Conservation (phyloP, 1,284 basidiomycete genomes). For the Pholiota adiposa region DNA sequence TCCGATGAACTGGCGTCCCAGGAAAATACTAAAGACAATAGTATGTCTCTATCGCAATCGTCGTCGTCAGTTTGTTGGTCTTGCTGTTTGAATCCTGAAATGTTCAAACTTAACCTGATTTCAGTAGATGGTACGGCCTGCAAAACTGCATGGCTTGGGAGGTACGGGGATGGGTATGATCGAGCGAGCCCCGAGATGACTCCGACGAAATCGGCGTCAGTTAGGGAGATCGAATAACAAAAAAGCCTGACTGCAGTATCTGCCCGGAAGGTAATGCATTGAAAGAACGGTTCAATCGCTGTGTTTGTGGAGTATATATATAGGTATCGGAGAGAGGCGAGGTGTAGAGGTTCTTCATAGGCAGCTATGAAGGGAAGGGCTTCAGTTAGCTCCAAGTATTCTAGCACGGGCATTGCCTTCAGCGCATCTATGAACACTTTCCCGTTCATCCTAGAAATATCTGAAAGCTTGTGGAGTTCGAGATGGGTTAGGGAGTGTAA, state of each 20-base stretch:
- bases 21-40: not conserved
- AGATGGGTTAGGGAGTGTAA: slow-evolving; percentile 29
- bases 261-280: not conserved
- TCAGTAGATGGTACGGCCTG: too few relatives aligned
- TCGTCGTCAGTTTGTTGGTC: too few relatives aligned
- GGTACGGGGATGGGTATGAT: not conserved
- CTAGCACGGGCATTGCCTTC: slow-evolving; percentile 6
- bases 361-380: not conserved
- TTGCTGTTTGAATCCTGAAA: too few relatives aligned
- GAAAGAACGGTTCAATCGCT: not conserved
- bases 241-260: not conserved
- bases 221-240: not conserved
- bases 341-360: not conserved
- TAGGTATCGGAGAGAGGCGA: not conserved
- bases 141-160: not conserved
- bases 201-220: not conserved
- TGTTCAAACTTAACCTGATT: too few relatives aligned
- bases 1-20: not conserved
- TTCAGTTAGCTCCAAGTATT: slow-evolving; percentile 5
- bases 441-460: not conserved
- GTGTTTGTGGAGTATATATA: not conserved
- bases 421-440: slow-evolving; percentile 10
- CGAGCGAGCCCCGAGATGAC: not conserved
- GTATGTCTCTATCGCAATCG: not conserved
- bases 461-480: slow-evolving; percentile 17